These are phyloP conservation scores for Candida awuae DNA, from an alignment of 805 yeast species.

Conservation along the genomic window DNA sequence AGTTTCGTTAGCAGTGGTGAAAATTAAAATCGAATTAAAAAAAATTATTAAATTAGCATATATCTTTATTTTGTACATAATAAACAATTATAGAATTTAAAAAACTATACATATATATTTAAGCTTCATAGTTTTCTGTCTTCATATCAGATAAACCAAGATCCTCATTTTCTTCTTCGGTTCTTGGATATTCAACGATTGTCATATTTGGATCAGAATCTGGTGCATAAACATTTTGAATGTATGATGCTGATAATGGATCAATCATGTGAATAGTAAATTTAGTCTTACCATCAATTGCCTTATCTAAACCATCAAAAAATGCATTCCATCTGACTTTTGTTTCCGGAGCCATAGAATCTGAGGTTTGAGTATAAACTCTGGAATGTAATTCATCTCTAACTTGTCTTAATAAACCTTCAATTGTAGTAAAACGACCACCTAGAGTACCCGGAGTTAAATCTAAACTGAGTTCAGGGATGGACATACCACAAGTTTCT, in stretches of 20 bases:
- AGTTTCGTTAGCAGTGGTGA: neutral
- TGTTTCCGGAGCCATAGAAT: conserved; percentile 78
- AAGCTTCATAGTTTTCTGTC: conserved; percentile 10
- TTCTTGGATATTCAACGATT: conserved; percentile 84
- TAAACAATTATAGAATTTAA: neutral
- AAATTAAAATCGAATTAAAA: neutral
- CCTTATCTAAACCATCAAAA: conserved; percentile 65
- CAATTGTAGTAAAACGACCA: conserved; percentile 95
- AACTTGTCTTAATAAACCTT: conserved; percentile 86
- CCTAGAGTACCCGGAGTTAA: conserved; percentile 95
- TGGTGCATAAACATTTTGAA: conserved; percentile 98
- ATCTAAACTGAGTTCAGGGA: conserved; percentile 87
- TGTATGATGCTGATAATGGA: conserved; percentile 90
- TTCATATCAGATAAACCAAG: conserved; percentile 64
- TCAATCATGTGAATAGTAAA: conserved; percentile 89
- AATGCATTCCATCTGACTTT: conserved; percentile 78
- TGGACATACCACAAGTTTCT: conserved; percentile 78
- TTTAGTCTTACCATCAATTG: conserved; percentile 69
- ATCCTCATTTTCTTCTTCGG: conserved; percentile 82
- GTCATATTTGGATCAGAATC: conserved; percentile 95
- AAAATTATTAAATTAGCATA: neutral
- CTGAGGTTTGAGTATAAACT: conserved; percentile 80
- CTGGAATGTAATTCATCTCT: conserved; percentile 79
- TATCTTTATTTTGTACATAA: neutral
- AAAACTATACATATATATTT: neutral